Evolutionary conservation across 2,329 filamentous ascomycete species (phyloP).

Genomic region (Cadophora malorum): DNA sequence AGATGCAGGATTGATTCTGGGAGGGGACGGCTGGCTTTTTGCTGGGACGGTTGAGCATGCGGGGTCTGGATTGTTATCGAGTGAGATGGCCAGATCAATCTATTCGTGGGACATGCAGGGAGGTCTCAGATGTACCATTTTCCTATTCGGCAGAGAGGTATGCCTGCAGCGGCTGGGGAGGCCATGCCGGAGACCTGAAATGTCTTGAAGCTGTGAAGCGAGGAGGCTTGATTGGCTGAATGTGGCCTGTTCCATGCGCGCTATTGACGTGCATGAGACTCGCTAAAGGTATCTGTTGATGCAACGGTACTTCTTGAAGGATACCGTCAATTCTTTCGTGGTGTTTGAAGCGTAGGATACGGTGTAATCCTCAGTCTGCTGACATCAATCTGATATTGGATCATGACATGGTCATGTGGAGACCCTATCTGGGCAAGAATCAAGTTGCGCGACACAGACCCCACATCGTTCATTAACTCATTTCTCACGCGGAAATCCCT

Average conservation of each 20-base stretch:
- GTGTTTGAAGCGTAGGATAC: not conserved
- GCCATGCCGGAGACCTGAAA: not conserved
- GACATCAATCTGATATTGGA: not conserved
- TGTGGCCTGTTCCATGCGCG: not conserved
- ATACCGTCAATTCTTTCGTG: not conserved
- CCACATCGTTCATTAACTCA: too few species aligned
- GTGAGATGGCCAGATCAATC: not conserved
- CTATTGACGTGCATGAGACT: not conserved
- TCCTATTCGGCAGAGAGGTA: not conserved
- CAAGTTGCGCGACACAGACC: too few species aligned
- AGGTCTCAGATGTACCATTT: not conserved
- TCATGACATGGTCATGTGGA: too few species aligned
- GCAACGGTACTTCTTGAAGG: not conserved
- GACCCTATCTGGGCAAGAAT: too few species aligned
- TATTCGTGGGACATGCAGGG: constrained; percentile 13
- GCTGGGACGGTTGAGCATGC: not conserved
- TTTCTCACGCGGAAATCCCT: too few species aligned
- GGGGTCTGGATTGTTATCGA: not conserved
- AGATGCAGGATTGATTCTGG: constrained; percentile 3
- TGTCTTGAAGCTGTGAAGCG: not conserved
- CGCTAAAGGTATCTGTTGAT: not conserved
- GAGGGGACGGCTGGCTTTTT: constrained; percentile 2
- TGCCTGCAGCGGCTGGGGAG: not conserved
- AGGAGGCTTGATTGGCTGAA: not conserved
- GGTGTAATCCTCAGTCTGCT: not conserved